Conservation (phyloP, 345 rosid species). For the Pelargonium nanum region DNA sequence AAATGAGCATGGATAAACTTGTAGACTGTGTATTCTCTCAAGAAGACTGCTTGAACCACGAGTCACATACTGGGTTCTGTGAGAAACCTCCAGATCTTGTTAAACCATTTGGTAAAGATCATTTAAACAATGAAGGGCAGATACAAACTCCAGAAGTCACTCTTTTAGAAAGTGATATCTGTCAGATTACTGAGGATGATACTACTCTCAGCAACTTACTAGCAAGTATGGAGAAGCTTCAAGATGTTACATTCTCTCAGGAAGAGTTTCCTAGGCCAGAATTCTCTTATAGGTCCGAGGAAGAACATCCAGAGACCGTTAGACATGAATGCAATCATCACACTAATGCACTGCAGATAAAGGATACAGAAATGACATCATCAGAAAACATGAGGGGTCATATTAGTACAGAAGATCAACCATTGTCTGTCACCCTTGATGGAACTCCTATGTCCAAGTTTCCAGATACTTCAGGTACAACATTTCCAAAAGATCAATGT, state of each 20-base stretch:
- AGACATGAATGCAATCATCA: constrained; percentile 18
- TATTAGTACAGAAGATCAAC: constrained; percentile 18
- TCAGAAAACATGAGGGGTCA: constrained; percentile 9
- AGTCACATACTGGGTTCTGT: neutral
- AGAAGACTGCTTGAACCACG: neutral
- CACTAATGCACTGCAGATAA: constrained; percentile 17
- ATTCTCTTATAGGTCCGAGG: constrained; percentile 11
- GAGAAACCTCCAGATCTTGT: constrained; percentile 11
- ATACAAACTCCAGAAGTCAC: constrained; percentile 8
- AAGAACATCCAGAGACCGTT: constrained; percentile 16
- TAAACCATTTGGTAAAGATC: constrained; percentile 15
- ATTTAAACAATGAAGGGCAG: too few species aligned
- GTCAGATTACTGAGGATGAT: constrained; percentile 9
- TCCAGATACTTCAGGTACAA: constrained; percentile 33
- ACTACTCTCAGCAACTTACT: constrained; percentile 11
- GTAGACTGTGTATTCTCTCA: neutral
- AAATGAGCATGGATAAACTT: neutral
- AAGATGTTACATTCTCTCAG: constrained; percentile 8
- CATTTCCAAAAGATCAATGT: neutral
- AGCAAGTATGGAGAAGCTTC: constrained; percentile 33
- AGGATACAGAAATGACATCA: constrained; percentile 13
- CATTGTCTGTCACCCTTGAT: constrained; percentile 25
- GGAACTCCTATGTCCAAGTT: constrained; percentile 31
- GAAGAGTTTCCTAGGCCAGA: constrained; percentile 1
- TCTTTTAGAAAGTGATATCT: constrained; percentile 14